phyloP scores from a whole-genome alignment of 257 asterid genomes.

The Galeopsis tetrahit region DNA sequence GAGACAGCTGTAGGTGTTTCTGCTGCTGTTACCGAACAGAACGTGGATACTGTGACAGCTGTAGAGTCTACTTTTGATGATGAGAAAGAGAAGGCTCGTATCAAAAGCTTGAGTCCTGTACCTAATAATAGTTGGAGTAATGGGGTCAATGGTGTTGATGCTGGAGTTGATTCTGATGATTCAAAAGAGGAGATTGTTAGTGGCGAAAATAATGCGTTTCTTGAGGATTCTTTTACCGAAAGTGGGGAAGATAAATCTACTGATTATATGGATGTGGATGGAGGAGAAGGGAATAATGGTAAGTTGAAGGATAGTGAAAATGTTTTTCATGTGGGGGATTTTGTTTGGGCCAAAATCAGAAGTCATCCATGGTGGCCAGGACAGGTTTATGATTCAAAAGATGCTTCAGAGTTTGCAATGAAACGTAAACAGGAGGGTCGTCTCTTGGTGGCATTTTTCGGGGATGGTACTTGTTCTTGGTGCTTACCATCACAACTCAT shows the following conservation, averaged over 20 bases:
- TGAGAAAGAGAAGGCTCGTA: constrained; percentile 7
- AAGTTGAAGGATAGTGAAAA: constrained; percentile 19
- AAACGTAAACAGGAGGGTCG: constrained; percentile 53
- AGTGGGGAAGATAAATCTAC: constrained; percentile 24
- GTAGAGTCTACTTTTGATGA: constrained; percentile 26
- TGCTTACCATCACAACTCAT: constrained; percentile 52
- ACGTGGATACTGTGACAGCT: constrained; percentile 23
- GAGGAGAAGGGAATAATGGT: constrained; percentile 20
- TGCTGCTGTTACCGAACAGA: constrained; percentile 27
- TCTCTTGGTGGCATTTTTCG: constrained; percentile 47
- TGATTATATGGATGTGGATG: constrained; percentile 8
- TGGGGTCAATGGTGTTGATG: constrained; percentile 12
- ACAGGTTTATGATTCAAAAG: constrained; percentile 57
- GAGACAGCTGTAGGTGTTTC: constrained; percentile 22
- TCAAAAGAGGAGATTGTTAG: neutral
- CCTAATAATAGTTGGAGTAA: neutral
- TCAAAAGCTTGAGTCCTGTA: neutral
- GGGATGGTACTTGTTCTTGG: constrained; percentile 60
- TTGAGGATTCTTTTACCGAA: constrained; percentile 18
- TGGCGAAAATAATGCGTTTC: neutral
- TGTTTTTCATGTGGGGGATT: constrained; percentile 41
- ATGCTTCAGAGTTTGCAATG: constrained; percentile 69
- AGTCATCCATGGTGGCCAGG: constrained; percentile 97
- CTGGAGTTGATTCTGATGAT: constrained; percentile 5
- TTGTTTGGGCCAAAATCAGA: constrained; percentile 66